Base-by-base conservation (phyloP, 108 stramenopile genomes). In the Conticribra guillardii region DNA sequence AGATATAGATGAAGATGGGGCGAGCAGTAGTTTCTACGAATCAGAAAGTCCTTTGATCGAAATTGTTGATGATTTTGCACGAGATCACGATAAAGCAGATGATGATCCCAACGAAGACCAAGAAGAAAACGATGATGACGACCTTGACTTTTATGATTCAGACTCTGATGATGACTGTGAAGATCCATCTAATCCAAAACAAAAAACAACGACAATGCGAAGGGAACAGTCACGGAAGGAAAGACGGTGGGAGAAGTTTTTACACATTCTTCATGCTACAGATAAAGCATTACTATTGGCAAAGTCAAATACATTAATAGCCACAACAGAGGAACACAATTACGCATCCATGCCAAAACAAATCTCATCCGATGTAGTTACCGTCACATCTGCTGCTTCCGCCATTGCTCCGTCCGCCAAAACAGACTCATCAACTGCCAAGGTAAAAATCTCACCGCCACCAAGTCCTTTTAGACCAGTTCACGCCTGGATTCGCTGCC, bases 51-150 rank as follows among this genome's bases (percentile, higher is more conserved):
- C 74, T 21, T 56, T 76, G 60, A 69, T 76, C 49, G 60, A 68
- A 22, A 76, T 76, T 15, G 37, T 76, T 21, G 67, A 76, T 57
- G 74, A 61, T 62, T 76, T 76, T 54, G 66, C 67, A 1, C 31
- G 67, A 27, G 66, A 68, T 51, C 58, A 67, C 24, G 74, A 67
- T 41, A 45, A 5, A 1, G 11, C 37, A 41, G 11, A 41, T 41
- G 0, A 1, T 52, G 2, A n/a, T n/a, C 18, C 27, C 15, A 28
- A 52, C 50, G 24, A 51, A 1, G 41, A 23, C n/a, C 3, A 28
- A 4, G 28, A 50, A 3, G 55, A 51, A 11, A 27, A 65, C 5
- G 31, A 31, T 11, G 57, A 60, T 1, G n/a, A 49, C 55, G 31
- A 74, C 22, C 32, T 34, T 17, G 56, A 48, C 5, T 19, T 65